A percentile compares a stretch with the other conserved stretches of the same genome.
phyloP scores from a whole-genome alignment of 345 rosid species.

The Salix udensis region DNA sequence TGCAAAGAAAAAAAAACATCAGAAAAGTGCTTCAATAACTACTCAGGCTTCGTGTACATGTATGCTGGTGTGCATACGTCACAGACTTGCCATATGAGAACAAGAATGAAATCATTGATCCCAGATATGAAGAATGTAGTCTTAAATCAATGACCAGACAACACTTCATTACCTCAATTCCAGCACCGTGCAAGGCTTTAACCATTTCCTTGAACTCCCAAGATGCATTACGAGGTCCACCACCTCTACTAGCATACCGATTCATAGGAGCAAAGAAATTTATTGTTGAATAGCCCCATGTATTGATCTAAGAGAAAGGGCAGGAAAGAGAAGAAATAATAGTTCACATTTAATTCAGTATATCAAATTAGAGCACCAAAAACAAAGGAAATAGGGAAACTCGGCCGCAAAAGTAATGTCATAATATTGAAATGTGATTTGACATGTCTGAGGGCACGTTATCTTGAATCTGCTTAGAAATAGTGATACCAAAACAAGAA shows the following conservation, averaged over 20 bases:
- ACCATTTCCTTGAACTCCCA: slow-evolving; percentile 90
- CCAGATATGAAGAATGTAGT: background rate
- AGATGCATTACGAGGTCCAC: slow-evolving; percentile 76
- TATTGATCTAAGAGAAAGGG: slow-evolving; percentile 56
- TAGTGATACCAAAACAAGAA: too few relatives aligned
- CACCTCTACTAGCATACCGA: slow-evolving; percentile 84
- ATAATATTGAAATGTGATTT: too few relatives aligned
- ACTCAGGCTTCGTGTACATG: background rate
- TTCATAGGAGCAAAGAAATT: slow-evolving; percentile 98
- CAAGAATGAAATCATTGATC: background rate
- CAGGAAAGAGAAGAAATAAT: background rate
- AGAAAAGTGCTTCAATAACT: slow-evolving; percentile 1
- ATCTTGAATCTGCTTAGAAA: too few relatives aligned
- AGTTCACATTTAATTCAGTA: background rate
- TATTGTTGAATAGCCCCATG: slow-evolving; percentile 97
- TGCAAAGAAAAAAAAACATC: slow-evolving; percentile 6
- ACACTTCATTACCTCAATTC: slow-evolving; percentile 65
- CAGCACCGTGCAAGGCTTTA: slow-evolving; percentile 83
- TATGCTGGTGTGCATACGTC: background rate
- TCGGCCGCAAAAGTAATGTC: too few relatives aligned
- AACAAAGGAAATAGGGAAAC: background rate
- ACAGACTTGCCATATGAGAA: slow-evolving; percentile 8
- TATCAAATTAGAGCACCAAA: background rate
- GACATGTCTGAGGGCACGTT: too few relatives aligned
- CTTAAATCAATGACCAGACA: slow-evolving; percentile 1